Evolutionary conservation across 2,329 filamentous ascomycete species (phyloP), one percentile per base, ranked within the genome.

Genomic region (Colletotrichum aenigma): DNA sequence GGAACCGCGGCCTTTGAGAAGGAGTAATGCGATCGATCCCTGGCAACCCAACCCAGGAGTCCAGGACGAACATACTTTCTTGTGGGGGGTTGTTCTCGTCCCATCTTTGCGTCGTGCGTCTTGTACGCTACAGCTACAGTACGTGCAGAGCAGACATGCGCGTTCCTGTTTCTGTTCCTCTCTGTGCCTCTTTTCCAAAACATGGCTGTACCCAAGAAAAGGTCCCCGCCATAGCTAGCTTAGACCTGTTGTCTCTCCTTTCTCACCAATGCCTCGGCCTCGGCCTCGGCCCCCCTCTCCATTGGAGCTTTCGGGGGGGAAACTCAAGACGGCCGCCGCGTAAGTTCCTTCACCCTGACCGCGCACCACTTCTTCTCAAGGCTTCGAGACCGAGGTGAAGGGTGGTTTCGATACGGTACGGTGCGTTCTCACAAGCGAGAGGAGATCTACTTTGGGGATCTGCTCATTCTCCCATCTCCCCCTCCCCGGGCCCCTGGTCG

Each of bases 391-490:
- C 24, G 28, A 13, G 65, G 62, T 30, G 36, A 48, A 67, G 43
- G 21, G 38, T 16, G 52, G 21, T 24, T 24, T 56, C 48, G 52
- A 38, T 69, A 43, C 34, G 52, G 15, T 43, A 30, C 52, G 66
- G 48, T 38, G 28, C 66, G 32, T 24, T 24, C 16, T 24, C 38
- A 18, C 30, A 56, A 74, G 65, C 71, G 38, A 69, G 56, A 69
- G 36, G 60, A 62, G 26, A 66, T 71, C 67, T 38, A 26, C 71
- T 30, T 52, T 70, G 60, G 26, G 66, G 52, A 71, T 74, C 60
- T 65, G 67, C 67, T 71, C 71, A 74, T 52, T 74, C 60, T 66
- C 30, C 67, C 72, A 38, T 71, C 38, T 48, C 38, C 38, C 38
- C 38, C 18, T n/a, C 38, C 38, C 38, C 38, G 38, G 38, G 38